Conservation (phyloP, 2,329 filamentous ascomycete genomes). For the Aciculosporium take region DNA sequence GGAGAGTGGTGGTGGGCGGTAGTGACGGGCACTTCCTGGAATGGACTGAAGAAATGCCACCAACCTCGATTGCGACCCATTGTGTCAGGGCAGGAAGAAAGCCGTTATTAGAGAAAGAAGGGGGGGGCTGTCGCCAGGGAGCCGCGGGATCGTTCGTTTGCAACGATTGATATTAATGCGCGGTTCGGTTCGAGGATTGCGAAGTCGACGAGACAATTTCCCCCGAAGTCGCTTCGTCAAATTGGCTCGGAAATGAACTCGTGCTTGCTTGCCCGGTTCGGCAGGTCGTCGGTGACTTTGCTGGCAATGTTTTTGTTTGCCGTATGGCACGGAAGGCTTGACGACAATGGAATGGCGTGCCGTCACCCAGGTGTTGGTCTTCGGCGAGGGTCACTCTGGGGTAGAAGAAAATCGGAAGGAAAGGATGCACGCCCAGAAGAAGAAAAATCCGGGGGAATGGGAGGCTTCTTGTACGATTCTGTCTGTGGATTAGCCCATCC, state of each 20-base stretch:
- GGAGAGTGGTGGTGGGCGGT: not conserved
- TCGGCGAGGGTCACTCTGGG: too few species aligned
- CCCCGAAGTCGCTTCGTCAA: not conserved
- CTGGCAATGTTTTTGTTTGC: not conserved
- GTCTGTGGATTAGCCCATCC: not conserved
- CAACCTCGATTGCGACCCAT: slow-evolving; percentile 43
- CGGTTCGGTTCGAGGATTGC: not conserved
- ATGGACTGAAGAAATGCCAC: slow-evolving; percentile 15
- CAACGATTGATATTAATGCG: not conserved
- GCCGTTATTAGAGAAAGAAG: not conserved
- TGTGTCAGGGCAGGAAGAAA: not conserved
- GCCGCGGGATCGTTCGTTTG: not conserved
- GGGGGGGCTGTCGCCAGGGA: not conserved
- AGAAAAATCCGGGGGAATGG: not conserved
- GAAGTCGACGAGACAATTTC: not conserved
- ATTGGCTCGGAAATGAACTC: not conserved
- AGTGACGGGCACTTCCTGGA: not conserved
- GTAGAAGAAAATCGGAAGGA: not conserved
- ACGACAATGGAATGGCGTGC: not conserved
- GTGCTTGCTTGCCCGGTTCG: not conserved
- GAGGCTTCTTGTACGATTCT: slow-evolving; percentile 4
- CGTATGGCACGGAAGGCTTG: not conserved
- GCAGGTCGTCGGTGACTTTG: not conserved
- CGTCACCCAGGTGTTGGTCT: not conserved
- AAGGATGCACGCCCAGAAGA: not conserved